Evolutionary conservation across 768 basidiomycete species (phyloP), one percentile per base, ranked within the genome.

Genomic region (Naganishia randhawae): DNA sequence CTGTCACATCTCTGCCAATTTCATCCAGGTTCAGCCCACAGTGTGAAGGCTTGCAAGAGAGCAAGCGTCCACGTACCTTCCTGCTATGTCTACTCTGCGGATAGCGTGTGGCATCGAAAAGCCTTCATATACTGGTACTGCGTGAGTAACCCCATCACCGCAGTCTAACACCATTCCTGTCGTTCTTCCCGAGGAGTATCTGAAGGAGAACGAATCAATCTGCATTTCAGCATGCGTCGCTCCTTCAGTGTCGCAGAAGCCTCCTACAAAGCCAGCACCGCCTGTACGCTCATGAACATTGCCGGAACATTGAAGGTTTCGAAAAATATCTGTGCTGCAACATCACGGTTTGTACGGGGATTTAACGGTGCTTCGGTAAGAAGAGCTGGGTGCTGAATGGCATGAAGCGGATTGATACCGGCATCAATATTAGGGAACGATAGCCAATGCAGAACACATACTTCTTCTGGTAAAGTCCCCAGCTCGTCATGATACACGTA

Each of bases 221-320:
- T 39, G 29, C 29, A 7, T 48, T 25, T 67, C 54, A 67, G 54
- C 17, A 25, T 14, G 5, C 16, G 17, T 16, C 25, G 8, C 3
- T n/a, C n/a, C 25, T 55, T 48, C 32, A 61, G 57, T 27, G 27
- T 17, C 0, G 32, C 25, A 51, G 45, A 53, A 16, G 57, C n/a
- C 0, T 83, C 90, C 78, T 77, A 97, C 93, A 99, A 82, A 70
- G 93, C 92, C 57, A 99, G 83, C 22, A 99, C 95, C 25, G 96
- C 96, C 81, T 99, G 96, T 3, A 99, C 92, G 50, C 92, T 94
- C 41, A 89, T 93, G 82, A 92, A 97, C 66, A 99, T 82, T 5
- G 96, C 96, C 33, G 96, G 96, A 33, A 97, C 96, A 78, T 99
- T 99, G 86, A 98, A 99, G 14, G 96, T 98, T 78, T 99, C 96